Conservation (phyloP, 345 rosid species). For the Limnanthes douglasii region DNA sequence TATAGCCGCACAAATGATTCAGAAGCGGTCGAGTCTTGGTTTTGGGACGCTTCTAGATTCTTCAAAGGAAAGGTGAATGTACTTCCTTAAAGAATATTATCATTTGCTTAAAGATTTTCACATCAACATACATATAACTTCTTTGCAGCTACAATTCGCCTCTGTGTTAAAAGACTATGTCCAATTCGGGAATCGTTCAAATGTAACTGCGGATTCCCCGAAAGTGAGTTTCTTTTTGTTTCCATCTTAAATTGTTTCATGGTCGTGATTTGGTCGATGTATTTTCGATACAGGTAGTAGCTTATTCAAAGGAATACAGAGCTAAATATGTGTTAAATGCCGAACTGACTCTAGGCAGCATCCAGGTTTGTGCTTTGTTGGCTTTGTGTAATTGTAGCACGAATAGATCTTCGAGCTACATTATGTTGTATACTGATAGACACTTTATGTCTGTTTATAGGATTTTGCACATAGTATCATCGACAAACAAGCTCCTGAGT, state of each 20-base stretch:
- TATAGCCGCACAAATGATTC: slow-evolving; percentile 63
- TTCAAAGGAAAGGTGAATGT: slow-evolving; percentile 72
- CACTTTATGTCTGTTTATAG: too few species aligned
- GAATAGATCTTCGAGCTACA: too few species aligned
- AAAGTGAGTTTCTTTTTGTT: slow-evolving; percentile 17
- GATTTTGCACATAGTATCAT: too few species aligned
- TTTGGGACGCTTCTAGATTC: slow-evolving; percentile 64
- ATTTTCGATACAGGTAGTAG: slow-evolving; percentile 40
- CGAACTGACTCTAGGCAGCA: slow-evolving; percentile 45
- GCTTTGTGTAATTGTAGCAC: too few species aligned
- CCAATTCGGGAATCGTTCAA: slow-evolving; percentile 86
- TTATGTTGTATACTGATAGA: too few species aligned
- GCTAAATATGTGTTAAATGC: slow-evolving; percentile 55
- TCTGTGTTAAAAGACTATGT: slow-evolving; percentile 87
- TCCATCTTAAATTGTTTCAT: background rate
- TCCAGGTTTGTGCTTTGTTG: too few species aligned
- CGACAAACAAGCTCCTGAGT: too few species aligned
- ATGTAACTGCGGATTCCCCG: slow-evolving; percentile 55
- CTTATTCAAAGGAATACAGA: slow-evolving; percentile 81
- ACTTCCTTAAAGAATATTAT: slow-evolving; percentile 52
- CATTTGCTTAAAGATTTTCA: slow-evolving; percentile 73
- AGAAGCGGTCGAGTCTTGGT: slow-evolving; percentile 40
- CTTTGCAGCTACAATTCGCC: too few species aligned
- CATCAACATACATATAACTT: too few species aligned
- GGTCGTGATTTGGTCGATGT: too few species aligned